A percentile compares a stretch with the other conserved stretches of the same genome.
phyloP scores from a whole-genome alignment of 2,329 filamentous ascomycete genomes.

The Alternaria sp. region DNA sequence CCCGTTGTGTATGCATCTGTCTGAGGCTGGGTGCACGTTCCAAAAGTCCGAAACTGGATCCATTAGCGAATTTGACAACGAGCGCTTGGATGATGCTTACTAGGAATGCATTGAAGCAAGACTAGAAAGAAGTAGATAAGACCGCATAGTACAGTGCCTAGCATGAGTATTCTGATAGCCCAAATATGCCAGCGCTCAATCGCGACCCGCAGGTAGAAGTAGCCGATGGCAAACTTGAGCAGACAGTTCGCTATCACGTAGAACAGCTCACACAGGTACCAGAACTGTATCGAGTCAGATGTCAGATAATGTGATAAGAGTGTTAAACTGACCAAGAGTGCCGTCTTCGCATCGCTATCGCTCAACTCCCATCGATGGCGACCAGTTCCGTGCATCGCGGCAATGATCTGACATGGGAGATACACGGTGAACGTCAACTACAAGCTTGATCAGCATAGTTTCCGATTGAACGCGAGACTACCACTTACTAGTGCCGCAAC shows the following conservation, averaged over 20 bases:
- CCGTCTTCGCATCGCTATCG: conserved; percentile 35
- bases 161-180: conserved; percentile 57
- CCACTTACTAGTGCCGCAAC: conserved; percentile 41
- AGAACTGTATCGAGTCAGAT: conserved; percentile 47
- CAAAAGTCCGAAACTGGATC: conserved; percentile 56
- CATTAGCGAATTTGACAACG: not conserved
- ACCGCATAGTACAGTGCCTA: conserved; percentile 54
- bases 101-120: conserved; percentile 60
- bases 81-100: conserved; percentile 7
- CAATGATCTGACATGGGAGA: conserved; percentile 48
- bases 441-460: not conserved
- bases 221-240: conserved; percentile 59
- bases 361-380: conserved; percentile 44
- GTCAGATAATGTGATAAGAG: not conserved
- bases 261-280: conserved; percentile 64
- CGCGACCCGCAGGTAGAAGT: conserved; percentile 62
- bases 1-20: conserved; percentile 51
- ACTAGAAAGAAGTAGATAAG: conserved; percentile 59
- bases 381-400: conserved; percentile 50
- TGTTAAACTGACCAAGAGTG: conserved; percentile 31
- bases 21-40: conserved; percentile 49
- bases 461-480: too few relatives aligned
- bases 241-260: conserved; percentile 58
- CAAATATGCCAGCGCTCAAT: conserved; percentile 53
- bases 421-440: conserved; percentile 50